Base-by-base conservation (phyloP, 2,329 filamentous ascomycete genomes). In the Exophiala aquamarina region DNA sequence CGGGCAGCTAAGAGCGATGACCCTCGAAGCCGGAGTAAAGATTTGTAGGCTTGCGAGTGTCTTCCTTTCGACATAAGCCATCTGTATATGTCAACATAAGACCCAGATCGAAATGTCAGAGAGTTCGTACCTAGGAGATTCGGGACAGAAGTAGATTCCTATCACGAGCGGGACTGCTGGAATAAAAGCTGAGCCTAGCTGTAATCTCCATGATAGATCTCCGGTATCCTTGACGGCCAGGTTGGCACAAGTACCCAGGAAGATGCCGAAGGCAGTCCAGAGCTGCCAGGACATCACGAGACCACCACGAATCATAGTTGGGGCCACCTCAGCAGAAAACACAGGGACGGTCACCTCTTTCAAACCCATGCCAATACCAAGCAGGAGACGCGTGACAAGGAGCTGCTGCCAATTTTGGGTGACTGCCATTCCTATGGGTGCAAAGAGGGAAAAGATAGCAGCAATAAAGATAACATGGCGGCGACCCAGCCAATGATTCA, bases 221-320 rank as follows among this genome's bases (percentile, higher is more conserved):
- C 79, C 79, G 0, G 74, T 72, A 38, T 82, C 70, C 32, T 78
- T 81, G 39, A 86, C 79, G 4, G 74, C 78, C 10, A 87, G 70
- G 57, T 86, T 87, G 49, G 82, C 82, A 47, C 73, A 77, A 45
- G 78, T 82, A 6, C 84, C 85, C 15, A 86, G 69, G 63, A 87
- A 83, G 58, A 87, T 86, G 29, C 81, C 80, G 69, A 85, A 66
- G 49, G 81, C 77, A 10, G 73, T 76, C 70, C 73, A 76, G 66
- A 75, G 71, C 55, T 76, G 74, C 74, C 74, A 76, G 66, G 70
- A 71, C 73, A 76, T 76, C 5, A 75, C 73, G 3, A 76, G 56
- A 1, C 72, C 74, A 31, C 75, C 75, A 50, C 74, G 67, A 29
- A 77, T 75, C 1, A 65, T 68, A n/a, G 73, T 70, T 0, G 74